Evolutionary conservation across 441 rosid species (phyloP).

Genomic region (Brassica hybrid): DNA sequence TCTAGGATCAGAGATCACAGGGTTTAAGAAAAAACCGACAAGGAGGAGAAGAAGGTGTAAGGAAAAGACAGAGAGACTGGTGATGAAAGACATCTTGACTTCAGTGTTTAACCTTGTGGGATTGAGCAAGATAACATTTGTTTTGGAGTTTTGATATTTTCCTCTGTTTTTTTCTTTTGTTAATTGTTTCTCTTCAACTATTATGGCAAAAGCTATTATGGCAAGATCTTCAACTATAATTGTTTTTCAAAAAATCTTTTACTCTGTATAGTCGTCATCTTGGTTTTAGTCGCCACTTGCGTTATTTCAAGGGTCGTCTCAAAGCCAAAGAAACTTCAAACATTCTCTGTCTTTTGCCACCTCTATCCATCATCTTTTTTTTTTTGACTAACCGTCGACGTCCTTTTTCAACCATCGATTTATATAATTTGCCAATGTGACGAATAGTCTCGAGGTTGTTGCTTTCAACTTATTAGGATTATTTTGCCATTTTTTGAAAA

Average conservation of each 20-base stretch:
- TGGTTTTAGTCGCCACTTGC: neutral
- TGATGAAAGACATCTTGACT: conserved; percentile 18
- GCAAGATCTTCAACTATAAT: neutral
- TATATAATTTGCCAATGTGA: neutral
- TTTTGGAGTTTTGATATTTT: neutral
- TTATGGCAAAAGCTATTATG: neutral
- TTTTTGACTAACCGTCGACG: neutral
- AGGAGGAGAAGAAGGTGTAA: conserved; percentile 23
- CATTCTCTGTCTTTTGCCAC: neutral
- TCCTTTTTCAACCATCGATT: neutral
- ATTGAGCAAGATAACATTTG: conserved; percentile 18
- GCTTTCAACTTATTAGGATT: neutral
- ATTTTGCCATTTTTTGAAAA: neutral
- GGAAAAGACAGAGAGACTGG: conserved; percentile 3
- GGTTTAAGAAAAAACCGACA: conserved; percentile 33
- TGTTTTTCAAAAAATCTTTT: neutral
- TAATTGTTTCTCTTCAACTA: neutral
- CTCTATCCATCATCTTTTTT: neutral
- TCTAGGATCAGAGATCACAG: conserved; percentile 68
- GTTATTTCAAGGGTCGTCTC: neutral
- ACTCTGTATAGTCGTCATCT: neutral
- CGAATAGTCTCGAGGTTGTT: neutral
- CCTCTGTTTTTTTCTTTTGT: neutral
- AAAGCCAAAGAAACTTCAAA: neutral
- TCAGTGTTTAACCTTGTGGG: neutral